Conservation (phyloP, 768 basidiomycete species). For the Goffeauzyma gilvescens region DNA sequence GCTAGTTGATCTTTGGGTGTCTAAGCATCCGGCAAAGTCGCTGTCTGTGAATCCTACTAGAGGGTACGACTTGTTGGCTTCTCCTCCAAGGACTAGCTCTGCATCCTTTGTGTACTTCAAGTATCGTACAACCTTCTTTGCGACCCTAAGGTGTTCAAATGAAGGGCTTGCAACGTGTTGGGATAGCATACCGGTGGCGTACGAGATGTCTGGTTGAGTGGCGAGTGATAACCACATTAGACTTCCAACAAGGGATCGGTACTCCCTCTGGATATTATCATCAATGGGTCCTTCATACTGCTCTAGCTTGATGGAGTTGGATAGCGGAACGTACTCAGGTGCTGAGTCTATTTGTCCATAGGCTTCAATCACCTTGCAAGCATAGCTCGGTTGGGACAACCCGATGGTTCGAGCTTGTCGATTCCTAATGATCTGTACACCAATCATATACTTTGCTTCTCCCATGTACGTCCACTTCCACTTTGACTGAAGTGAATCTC, state of each 20-base stretch:
- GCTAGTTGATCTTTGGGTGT: slow-evolving; percentile 28
- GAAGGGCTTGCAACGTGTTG: slow-evolving; percentile 20
- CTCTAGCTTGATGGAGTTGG: too few relatives aligned
- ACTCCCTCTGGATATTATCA: not conserved
- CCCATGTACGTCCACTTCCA: slow-evolving; percentile 11
- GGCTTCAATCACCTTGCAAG: too few relatives aligned
- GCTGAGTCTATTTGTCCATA: too few relatives aligned
- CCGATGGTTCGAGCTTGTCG: not conserved
- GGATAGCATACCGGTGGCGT: slow-evolving; percentile 24
- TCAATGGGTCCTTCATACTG: too few relatives aligned
- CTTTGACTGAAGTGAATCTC: slow-evolving; percentile 1
- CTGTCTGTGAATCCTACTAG: slow-evolving; percentile 27
- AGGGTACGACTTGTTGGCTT: not conserved
- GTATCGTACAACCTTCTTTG: slow-evolving; percentile 13
- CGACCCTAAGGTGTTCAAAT: slow-evolving; percentile 11
- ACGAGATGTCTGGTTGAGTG: slow-evolving; percentile 32
- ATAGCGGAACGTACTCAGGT: too few relatives aligned
- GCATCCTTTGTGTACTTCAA: slow-evolving; percentile 11
- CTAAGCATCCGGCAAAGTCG: slow-evolving; percentile 25
- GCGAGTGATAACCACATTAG: slow-evolving; percentile 29
- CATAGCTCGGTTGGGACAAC: too few relatives aligned
- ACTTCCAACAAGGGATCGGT: slow-evolving; percentile 16
- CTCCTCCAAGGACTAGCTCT: slow-evolving; percentile 8
- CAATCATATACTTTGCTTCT: slow-evolving; percentile 8
- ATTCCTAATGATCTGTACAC: slow-evolving; percentile 8